These are phyloP conservation scores for Euphorbia corollata DNA, from an alignment of 441 rosid species.

Conservation along the genomic window DNA sequence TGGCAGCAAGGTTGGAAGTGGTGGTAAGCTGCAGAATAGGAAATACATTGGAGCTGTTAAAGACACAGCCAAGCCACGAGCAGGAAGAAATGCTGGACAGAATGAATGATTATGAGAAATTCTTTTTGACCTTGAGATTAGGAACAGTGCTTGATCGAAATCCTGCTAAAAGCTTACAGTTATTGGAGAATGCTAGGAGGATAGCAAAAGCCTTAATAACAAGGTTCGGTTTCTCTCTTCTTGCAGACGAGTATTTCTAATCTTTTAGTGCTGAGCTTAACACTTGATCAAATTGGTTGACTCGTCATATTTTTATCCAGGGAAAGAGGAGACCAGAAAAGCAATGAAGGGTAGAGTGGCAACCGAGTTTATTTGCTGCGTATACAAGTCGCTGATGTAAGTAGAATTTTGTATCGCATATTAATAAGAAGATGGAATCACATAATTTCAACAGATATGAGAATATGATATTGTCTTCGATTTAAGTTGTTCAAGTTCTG, in stretches of 20 bases:
- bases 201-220: constrained; percentile 36
- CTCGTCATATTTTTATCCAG: not conserved
- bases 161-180: constrained; percentile 29
- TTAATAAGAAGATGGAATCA: no score
- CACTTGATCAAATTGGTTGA: not conserved
- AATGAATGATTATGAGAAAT: constrained; percentile 24
- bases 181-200: constrained; percentile 39
- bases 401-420: not conserved
- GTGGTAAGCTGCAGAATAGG: constrained; percentile 36
- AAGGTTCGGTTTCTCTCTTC: not conserved
- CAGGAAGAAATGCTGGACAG: constrained; percentile 19
- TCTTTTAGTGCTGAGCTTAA: not conserved
- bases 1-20: constrained; percentile 66
- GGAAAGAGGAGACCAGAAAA: not conserved
- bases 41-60: constrained; percentile 18
- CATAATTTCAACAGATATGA: no score
- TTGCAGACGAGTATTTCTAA: no score
- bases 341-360: not conserved
- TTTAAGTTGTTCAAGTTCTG: no score
- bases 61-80: constrained; percentile 12
- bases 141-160: constrained; percentile 31
- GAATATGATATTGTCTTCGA: no score
- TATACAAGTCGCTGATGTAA: not conserved
- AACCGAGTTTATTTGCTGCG: not conserved
- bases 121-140: constrained; percentile 39